Evolutionary conservation across 768 basidiomycete species (phyloP).

Genomic region (Lentinula raphanica): DNA sequence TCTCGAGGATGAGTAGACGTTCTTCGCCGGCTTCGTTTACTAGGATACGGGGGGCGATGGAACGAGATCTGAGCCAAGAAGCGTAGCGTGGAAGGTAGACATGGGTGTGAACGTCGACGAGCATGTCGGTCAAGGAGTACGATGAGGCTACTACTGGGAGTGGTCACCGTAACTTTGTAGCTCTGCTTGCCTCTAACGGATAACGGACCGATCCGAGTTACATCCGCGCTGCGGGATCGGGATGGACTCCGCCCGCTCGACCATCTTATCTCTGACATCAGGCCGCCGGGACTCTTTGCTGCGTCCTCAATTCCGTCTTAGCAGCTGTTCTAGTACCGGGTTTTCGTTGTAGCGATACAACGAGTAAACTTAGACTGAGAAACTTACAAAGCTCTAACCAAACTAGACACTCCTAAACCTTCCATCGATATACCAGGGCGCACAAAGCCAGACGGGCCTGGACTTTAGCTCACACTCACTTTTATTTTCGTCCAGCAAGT

Average conservation of each 20-base stretch:
- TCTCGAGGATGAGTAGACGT: slow-evolving; percentile 69
- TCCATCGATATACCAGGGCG: not conserved
- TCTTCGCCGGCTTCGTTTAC: slow-evolving; percentile 51
- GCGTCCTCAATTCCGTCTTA: not conserved
- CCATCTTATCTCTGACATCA: not conserved
- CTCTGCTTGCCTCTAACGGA: not conserved
- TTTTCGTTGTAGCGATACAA: not conserved
- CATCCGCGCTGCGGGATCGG: not conserved
- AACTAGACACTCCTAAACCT: not conserved
- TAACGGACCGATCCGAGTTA: not conserved
- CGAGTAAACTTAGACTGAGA: not conserved
- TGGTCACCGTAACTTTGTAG: too few species aligned
- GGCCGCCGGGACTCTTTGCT: not conserved
- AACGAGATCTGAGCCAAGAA: slow-evolving; percentile 58
- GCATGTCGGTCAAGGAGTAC: slow-evolving; percentile 7
- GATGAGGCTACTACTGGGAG: not conserved
- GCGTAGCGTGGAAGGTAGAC: slow-evolving; percentile 80
- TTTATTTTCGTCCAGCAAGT: not conserved
- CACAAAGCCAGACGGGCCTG: not conserved
- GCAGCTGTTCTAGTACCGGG: too few species aligned
- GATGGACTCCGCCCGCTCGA: not conserved
- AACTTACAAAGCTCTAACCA: too few species aligned
- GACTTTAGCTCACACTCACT: not conserved
- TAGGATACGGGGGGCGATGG: slow-evolving; percentile 64
- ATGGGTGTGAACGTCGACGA: slow-evolving; percentile 85